phyloP scores from a whole-genome alignment of 108 stramenopile genomes.

The Skeletonema tropicum region DNA sequence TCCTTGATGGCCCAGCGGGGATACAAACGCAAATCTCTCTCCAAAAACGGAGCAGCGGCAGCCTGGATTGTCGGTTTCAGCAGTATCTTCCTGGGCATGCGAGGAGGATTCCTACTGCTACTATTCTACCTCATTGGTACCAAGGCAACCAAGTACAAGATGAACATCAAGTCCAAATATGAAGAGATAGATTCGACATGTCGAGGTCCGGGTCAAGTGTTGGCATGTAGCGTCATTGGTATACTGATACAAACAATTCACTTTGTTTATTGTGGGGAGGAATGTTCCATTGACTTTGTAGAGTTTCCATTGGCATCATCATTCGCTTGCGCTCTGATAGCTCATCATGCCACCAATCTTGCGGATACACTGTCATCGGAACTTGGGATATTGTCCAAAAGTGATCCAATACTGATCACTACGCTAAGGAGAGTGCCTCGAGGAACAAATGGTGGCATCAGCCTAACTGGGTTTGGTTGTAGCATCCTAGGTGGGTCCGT shows the following conservation, averaged over 20 bases:
- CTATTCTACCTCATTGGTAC: conserved; percentile 72
- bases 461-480: conserved; percentile 58
- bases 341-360: conserved; percentile 81
- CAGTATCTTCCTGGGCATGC: conserved; percentile 56
- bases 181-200: conserved; percentile 58
- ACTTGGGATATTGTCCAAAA: conserved; percentile 71
- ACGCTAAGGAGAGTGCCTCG: conserved; percentile 61
- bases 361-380: conserved; percentile 88
- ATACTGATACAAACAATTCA: conserved; percentile 61
- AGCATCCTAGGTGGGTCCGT: conserved; percentile 68
- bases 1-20: conserved; percentile 50
- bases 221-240: conserved; percentile 71
- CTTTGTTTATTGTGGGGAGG: conserved; percentile 55
- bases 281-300: conserved; percentile 55
- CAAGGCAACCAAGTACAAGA: conserved; percentile 77
- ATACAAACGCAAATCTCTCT: conserved; percentile 51
- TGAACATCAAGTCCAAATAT: conserved; percentile 44
- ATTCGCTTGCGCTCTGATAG: conserved; percentile 69
- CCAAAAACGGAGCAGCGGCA: conserved; percentile 56
- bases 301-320: conserved; percentile 34
- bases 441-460: conserved; percentile 87
- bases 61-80: conserved; percentile 78
- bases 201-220: conserved; percentile 72
- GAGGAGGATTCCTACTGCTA: conserved; percentile 77
- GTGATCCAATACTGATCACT: conserved; percentile 68